These are phyloP conservation scores for Penicillium parvum DNA, from an alignment of 495 filamentous ascomycete genomes.

Conservation along the genomic window DNA sequence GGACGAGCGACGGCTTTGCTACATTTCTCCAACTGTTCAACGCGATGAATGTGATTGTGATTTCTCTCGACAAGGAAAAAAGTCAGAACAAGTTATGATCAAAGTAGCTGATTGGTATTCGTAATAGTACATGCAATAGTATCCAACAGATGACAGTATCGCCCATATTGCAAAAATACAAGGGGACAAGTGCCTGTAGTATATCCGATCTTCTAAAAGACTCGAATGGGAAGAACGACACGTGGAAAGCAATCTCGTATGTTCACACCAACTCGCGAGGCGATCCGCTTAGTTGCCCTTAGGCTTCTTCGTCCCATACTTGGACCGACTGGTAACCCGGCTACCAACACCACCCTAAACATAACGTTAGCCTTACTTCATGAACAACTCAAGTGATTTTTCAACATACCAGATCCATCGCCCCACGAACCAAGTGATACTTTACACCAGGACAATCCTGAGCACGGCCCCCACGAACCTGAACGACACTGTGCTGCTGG, in stretches of 20 bases:
- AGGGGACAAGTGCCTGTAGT: too few species aligned
- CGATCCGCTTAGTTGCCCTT: constrained; percentile 52
- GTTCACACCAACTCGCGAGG: constrained; percentile 2
- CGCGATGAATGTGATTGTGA: not conserved
- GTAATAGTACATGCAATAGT: constrained; percentile 19
- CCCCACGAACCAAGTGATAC: constrained; percentile 87
- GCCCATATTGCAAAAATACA: constrained; percentile 14
- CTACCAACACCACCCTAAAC: constrained; percentile 83
- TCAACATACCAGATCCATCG: constrained; percentile 82
- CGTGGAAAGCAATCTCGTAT: not conserved
- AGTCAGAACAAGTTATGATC: not conserved
- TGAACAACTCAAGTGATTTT: not conserved
- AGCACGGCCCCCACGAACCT: constrained; percentile 81
- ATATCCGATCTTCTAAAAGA: too few species aligned
- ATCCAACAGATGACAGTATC: constrained; percentile 6
- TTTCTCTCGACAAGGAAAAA: not conserved
- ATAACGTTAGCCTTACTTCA: constrained; percentile 8
- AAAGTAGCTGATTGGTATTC: constrained; percentile 2
- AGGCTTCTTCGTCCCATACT: constrained; percentile 98
- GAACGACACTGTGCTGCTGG: constrained; percentile 95
- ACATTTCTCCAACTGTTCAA: constrained; percentile 1
- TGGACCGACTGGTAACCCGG: constrained; percentile 77
- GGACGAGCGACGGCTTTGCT: constrained; percentile 11
- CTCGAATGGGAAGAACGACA: too few species aligned
- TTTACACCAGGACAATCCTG: constrained; percentile 99